Percentiles rank a stretch among this genome's conserved stretches.
phyloP scores from a whole-genome alignment of 2,329 filamentous ascomycete genomes.

The Exophiala sp. region DNA sequence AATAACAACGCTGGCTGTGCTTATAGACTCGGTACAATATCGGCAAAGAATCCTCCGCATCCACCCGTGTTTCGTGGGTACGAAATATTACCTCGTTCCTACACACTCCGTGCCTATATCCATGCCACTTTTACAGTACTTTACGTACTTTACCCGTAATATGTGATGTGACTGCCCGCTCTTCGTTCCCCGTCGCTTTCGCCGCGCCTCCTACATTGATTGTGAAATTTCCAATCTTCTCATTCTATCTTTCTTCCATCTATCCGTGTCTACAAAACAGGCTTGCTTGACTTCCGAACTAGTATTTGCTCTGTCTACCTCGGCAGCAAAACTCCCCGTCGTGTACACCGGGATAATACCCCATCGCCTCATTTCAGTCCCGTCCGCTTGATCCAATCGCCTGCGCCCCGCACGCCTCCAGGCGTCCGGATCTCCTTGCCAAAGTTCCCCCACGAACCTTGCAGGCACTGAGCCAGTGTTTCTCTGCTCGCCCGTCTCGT shows the following conservation, averaged over 20 bases:
- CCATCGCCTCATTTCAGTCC: neutral
- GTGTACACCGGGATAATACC: neutral
- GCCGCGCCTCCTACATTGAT: too few relatives aligned
- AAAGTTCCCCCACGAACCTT: slow-evolving; percentile 1
- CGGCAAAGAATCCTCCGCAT: neutral
- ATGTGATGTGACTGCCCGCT: too few relatives aligned
- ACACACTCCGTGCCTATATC: too few relatives aligned
- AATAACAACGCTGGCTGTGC: too few relatives aligned
- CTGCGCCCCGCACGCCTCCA: slow-evolving; percentile 6
- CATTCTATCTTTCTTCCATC: neutral
- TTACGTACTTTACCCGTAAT: too few relatives aligned
- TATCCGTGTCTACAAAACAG: too few relatives aligned
- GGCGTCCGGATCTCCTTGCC: neutral
- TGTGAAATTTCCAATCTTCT: neutral
- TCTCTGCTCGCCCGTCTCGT: neutral
- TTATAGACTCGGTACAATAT: neutral
- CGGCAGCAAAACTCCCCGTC: neutral
- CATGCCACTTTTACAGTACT: too few relatives aligned
- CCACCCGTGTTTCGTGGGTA: slow-evolving; percentile 1
- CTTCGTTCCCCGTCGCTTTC: too few relatives aligned
- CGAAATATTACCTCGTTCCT: too few relatives aligned
- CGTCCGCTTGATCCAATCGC: slow-evolving; percentile 1
- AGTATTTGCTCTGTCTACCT: neutral
- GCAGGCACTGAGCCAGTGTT: neutral
- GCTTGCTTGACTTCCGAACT: too few relatives aligned